Evolutionary conservation across 2,329 filamentous ascomycete species (phyloP), one percentile per base, ranked within the genome.

Genomic region (Diaporthe longicolla): DNA sequence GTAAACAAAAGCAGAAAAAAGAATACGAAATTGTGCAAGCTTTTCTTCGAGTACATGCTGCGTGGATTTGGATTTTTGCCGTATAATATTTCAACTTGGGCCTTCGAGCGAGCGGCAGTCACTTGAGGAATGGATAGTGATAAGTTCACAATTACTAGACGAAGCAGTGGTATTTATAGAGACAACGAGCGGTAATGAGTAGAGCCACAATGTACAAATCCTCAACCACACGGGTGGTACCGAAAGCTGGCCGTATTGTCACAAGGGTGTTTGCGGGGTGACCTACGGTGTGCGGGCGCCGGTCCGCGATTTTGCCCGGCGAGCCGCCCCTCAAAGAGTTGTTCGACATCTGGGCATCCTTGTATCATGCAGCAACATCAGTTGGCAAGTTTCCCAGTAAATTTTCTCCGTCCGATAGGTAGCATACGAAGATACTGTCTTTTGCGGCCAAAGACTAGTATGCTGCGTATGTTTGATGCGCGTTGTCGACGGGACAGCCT

Each of bases 291-390:
- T 17, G 10, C 43, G 61, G 61, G 45, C 45, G 7, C 43, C 61
- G 61, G 61, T 24, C 61, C 61, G 61, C 19, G 26, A 52, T n/a
- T 50, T 66, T 2, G 61, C 43, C 61, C 61, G 61, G 29, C 24
- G 26, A 19, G 13, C 15, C 8, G 59, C 11, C 19, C 17, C 26
- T 32, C 13, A 11, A 15, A 6, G 17, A 35, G 5, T 32, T 5
- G 11, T 19, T 35, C 5, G 17, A 48, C 40, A 43, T 13, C 40
- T 43, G 40, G 17, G 13, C 9, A 11, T 21, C 10, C 26, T 29
- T 5, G 40, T 19, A 15, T n/a, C 17, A 15, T 15, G 35, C 19
- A 48, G 5, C 43, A 65, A 2, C 32, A 6, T 7, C 61, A 45
- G 29, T 10, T 45, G 29, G 21, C 26, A 13, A 24, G 11, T 37